Evolutionary conservation across 768 basidiomycete genomes (phyloP).

Genomic region (Naematelia aurantialba): DNA sequence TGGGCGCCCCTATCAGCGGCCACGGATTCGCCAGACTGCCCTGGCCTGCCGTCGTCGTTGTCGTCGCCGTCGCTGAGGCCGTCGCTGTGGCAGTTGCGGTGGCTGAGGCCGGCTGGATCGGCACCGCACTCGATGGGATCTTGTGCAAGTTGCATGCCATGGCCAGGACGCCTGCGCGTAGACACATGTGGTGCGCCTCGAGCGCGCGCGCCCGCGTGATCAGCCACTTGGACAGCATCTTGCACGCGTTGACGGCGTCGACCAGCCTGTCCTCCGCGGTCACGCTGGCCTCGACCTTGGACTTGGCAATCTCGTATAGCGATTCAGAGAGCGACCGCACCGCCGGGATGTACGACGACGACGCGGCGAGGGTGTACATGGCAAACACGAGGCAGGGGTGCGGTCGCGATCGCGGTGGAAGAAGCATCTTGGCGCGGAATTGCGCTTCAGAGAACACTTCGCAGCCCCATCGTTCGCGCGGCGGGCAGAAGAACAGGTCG

Average conservation of each 20-base stretch:
- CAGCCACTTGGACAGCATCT: slow-evolving; percentile 32
- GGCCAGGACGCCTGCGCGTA: slow-evolving; percentile 17
- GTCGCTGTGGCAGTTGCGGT: too few relatives aligned
- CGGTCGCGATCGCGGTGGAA: slow-evolving; percentile 9
- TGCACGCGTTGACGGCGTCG: slow-evolving; percentile 26
- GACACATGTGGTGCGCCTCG: slow-evolving; percentile 20
- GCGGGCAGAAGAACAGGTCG: slow-evolving; percentile 27
- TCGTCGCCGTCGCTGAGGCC: too few relatives aligned
- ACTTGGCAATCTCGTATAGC: slow-evolving; percentile 19
- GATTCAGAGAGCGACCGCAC: slow-evolving; percentile 26
- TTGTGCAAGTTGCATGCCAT: slow-evolving; percentile 28
- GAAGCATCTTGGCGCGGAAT: slow-evolving; percentile 19
- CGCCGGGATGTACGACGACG: slow-evolving; percentile 30
- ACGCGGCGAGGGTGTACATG: slow-evolving; percentile 33
- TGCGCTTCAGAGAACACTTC: slow-evolving; percentile 26
- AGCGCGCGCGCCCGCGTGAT: slow-evolving; percentile 13
- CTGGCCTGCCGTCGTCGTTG: neutral
- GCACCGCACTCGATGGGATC: slow-evolving; percentile 17
- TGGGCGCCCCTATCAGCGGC: slow-evolving; percentile 21
- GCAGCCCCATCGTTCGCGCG: slow-evolving; percentile 17
- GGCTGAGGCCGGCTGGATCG: neutral
- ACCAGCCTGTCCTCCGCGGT: slow-evolving; percentile 24
- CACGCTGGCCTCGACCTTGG: slow-evolving; percentile 24
- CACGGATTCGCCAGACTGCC: slow-evolving; percentile 1
- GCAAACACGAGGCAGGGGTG: slow-evolving; percentile 34